Conservation (phyloP, 208 protist genomes). For the Wallacemonas sp. region DNA sequence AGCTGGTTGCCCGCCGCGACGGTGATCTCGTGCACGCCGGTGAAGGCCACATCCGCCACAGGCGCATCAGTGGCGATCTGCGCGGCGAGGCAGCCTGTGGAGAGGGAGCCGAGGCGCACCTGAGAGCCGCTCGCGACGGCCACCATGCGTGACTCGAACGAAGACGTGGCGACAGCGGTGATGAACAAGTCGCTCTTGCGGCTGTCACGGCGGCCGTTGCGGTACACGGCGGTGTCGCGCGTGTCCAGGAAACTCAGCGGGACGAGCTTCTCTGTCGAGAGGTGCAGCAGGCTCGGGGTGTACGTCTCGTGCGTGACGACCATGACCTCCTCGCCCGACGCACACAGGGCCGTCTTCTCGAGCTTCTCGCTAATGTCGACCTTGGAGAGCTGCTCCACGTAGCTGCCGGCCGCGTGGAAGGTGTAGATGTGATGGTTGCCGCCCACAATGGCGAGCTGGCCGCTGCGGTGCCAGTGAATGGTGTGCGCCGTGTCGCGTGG, state of each 20-base stretch:
- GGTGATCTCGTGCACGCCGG: constrained; percentile 53
- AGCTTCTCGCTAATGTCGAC: constrained; percentile 49
- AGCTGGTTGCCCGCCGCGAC: constrained; percentile 68
- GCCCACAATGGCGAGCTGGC: constrained; percentile 73
- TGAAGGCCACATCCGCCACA: constrained; percentile 59
- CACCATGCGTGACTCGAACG: constrained; percentile 25
- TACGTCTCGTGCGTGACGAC: constrained; percentile 64
- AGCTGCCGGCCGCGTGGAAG: constrained; percentile 82
- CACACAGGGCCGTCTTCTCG: constrained; percentile 55
- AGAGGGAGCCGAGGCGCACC: constrained; percentile 64
- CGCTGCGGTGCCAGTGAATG: constrained; percentile 85
- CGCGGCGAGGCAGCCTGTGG: constrained; percentile 64
- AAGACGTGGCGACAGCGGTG: constrained; percentile 32
- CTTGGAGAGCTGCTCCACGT: constrained; percentile 80
- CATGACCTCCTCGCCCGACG: constrained; percentile 73
- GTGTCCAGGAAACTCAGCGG: constrained; percentile 74
- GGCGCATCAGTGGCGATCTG: constrained; percentile 48
- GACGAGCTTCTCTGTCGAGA: constrained; percentile 64
- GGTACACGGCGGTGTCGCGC: constrained; percentile 60
- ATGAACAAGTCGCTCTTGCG: constrained; percentile 64
- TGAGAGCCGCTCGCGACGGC: constrained; percentile 58
- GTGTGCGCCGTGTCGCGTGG: constrained; percentile 68
- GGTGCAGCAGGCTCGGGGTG: constrained; percentile 51
- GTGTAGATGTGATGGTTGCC: constrained; percentile 80
- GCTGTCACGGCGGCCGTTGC: constrained; percentile 68